A percentile compares a stretch with the other conserved stretches of the same genome.
Conservation (phyloP, 495 filamentous ascomycete genomes). For the Neurospora sublineolata region DNA sequence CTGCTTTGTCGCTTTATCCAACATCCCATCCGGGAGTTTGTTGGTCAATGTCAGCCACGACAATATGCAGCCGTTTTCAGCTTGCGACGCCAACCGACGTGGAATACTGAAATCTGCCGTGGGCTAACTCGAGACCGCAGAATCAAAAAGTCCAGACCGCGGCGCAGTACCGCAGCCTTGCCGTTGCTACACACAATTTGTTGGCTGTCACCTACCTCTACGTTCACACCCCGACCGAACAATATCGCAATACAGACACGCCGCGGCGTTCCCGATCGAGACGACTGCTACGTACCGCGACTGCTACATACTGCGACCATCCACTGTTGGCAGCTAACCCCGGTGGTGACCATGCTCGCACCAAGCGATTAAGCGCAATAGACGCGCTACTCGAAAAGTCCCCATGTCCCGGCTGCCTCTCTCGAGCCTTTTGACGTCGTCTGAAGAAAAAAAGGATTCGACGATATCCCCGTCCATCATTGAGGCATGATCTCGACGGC, state of each 20-base stretch:
- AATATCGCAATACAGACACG: neutral
- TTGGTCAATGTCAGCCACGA: neutral
- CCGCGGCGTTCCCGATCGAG: neutral
- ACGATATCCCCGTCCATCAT: neutral
- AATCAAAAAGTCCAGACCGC: neutral
- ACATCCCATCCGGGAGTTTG: neutral
- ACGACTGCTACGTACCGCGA: neutral
- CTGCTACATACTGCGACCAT: neutral
- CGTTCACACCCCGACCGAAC: neutral
- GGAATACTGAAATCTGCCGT: neutral
- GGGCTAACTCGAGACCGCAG: neutral
- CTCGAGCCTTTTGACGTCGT: neutral
- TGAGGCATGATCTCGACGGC: neutral
- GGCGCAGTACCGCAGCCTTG: neutral
- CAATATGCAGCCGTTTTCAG: neutral
- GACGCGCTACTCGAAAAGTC: neutral
- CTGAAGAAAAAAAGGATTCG: neutral
- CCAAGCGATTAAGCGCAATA: neutral
- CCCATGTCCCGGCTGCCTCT: neutral
- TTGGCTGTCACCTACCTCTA: neutral
- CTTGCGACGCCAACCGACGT: neutral
- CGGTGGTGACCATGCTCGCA: neutral
- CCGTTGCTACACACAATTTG: neutral
- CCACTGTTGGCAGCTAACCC: neutral
- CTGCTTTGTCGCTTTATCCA: neutral